These are phyloP conservation scores for Penicillium sp. DNA, from an alignment of 2,329 filamentous ascomycete genomes.

Conservation along the genomic window DNA sequence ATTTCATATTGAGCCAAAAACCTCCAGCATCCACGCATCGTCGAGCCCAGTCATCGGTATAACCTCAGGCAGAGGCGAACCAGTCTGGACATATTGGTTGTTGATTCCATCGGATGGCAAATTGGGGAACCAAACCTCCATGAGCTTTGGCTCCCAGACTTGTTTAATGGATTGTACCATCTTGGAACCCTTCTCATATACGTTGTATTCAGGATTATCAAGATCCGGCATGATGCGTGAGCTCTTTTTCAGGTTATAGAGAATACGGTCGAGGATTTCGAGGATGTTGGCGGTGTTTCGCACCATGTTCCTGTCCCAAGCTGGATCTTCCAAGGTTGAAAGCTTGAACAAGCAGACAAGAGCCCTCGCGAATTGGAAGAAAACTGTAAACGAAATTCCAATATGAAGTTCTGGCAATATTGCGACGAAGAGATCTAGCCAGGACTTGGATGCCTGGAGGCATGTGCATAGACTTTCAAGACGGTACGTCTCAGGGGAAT, in stretches of 20 bases:
- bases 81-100: conserved; percentile 2
- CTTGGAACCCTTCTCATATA: conserved; percentile 19
- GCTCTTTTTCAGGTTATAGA: conserved; percentile 11
- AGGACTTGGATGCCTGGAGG: conserved; percentile 22
- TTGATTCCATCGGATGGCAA: conserved; percentile 5
- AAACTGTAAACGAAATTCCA: conserved; percentile 20
- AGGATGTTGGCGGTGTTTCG: conserved; percentile 26
- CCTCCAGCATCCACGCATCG: conserved; percentile 25
- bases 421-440: conserved; percentile 20
- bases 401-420: conserved; percentile 13
- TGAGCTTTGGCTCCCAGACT: conserved; percentile 23
- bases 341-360: conserved; percentile 25
- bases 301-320: conserved; percentile 26
- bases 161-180: conserved; percentile 18
- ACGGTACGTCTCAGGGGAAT: conserved; percentile 21
- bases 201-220: conserved; percentile 10
- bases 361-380: conserved; percentile 23
- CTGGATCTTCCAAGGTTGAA: conserved; percentile 25
- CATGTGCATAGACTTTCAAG: conserved; percentile 22
- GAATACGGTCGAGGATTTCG: conserved; percentile 20
- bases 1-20: conserved; percentile 19
- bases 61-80: conserved; percentile 9
- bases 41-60: conserved; percentile 18
- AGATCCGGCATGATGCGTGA: background rate
- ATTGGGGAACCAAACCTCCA: conserved; percentile 19